Evolutionary conservation across 768 basidiomycete genomes (phyloP).

Genomic region (Amanita pseudoporphyria): DNA sequence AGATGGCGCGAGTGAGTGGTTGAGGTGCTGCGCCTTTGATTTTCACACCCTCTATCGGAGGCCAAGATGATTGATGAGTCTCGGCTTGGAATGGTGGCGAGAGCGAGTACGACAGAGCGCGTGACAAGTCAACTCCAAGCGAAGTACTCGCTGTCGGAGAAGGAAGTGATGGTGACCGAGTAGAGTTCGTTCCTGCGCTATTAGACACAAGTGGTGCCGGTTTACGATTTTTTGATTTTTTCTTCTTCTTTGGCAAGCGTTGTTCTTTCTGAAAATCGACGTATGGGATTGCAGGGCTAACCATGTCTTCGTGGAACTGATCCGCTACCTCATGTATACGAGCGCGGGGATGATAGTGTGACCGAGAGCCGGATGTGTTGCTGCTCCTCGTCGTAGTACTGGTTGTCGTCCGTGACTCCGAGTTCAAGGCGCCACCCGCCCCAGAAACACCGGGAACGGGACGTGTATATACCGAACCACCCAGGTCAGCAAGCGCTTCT

Average conservation of each 20-base stretch:
- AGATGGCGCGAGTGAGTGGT: too few relatives aligned
- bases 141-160: neutral
- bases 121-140: neutral
- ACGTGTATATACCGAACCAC: neutral
- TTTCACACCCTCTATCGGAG: too few relatives aligned
- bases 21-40: neutral
- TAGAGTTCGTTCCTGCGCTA: neutral
- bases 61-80: neutral
- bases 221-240: neutral
- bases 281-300: too few relatives aligned
- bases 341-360: neutral
- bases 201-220: neutral
- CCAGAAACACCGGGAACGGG: neutral
- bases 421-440: neutral
- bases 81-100: neutral
- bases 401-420: neutral
- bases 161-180: conserved; percentile 1
- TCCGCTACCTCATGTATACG: neutral
- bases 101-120: neutral
- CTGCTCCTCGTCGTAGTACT: neutral
- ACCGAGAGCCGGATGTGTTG: neutral
- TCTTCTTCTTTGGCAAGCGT: too few relatives aligned
- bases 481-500: neutral
- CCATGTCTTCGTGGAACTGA: neutral
- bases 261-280: neutral